These are phyloP conservation scores for Blastomyces gilchristii DNA, from an alignment of 2,329 filamentous ascomycete species.

Conservation along the genomic window DNA sequence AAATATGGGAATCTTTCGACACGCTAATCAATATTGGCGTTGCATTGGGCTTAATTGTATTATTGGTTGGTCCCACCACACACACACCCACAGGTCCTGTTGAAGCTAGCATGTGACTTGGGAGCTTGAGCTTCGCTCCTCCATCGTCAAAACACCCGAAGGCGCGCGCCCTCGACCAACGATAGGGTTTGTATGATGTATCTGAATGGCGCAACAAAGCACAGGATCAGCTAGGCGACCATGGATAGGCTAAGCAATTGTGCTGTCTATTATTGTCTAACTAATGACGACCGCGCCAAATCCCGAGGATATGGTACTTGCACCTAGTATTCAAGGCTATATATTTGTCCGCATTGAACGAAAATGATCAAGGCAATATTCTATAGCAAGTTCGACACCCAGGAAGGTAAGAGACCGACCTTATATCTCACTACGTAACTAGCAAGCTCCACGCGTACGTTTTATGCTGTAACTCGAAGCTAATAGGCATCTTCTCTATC, in stretches of 20 bases:
- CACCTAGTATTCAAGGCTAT: not conserved
- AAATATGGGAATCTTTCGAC: not conserved
- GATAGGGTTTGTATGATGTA: not conserved
- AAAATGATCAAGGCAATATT: conserved; percentile 55
- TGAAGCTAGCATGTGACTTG: not conserved
- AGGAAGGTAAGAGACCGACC: conserved; percentile 35
- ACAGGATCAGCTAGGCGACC: not conserved
- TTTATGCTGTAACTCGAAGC: not conserved
- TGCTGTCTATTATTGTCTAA: not conserved
- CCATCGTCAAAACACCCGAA: not conserved
- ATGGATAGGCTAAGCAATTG: conserved; percentile 2
- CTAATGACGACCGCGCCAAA: not conserved
- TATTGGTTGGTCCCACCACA: not conserved
- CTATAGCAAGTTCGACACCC: conserved; percentile 56
- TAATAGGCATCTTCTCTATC: conserved; percentile 9
- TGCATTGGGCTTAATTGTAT: too few relatives aligned
- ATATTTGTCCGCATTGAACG: conserved; percentile 7
- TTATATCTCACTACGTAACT: not conserved
- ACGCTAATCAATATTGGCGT: not conserved
- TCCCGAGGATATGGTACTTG: not conserved
- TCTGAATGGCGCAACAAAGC: not conserved
- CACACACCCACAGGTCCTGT: too few relatives aligned
- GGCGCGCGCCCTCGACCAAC: not conserved
- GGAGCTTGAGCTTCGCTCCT: not conserved
- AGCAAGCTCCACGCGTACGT: not conserved